Evolutionary conservation across 257 asterid genomes (phyloP).

Genomic region (Solanum infundibuliforme): DNA sequence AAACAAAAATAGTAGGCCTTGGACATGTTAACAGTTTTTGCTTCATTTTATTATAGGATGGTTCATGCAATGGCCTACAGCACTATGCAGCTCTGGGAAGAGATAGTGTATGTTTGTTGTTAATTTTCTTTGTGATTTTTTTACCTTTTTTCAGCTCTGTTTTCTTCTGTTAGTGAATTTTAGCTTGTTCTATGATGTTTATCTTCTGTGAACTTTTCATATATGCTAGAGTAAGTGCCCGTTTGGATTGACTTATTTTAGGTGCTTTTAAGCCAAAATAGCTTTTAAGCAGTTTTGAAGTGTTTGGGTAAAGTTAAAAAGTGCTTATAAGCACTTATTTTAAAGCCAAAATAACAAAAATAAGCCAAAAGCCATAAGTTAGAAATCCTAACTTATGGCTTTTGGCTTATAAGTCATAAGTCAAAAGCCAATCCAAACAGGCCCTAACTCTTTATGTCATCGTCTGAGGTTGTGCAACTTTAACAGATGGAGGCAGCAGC

Average conservation of each 20-base stretch:
- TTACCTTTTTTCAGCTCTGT: background rate
- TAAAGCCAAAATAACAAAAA: too few species aligned
- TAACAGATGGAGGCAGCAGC: conserved; percentile 94
- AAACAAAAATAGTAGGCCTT: background rate
- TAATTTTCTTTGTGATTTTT: background rate
- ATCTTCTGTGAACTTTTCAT: background rate
- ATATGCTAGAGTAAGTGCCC: background rate
- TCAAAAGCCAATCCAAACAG: too few species aligned
- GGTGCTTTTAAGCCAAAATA: too few species aligned
- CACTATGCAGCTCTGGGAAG: conserved; percentile 98
- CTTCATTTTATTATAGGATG: conserved; percentile 51
- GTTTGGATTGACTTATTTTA: too few species aligned
- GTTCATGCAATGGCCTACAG: conserved; percentile 96
- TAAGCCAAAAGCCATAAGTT: too few species aligned
- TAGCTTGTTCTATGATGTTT: background rate
- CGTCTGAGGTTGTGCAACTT: conserved; percentile 9
- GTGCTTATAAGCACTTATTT: too few species aligned
- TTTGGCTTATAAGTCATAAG: too few species aligned
- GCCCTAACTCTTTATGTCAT: background rate
- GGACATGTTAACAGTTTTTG: background rate
- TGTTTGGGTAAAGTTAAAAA: too few species aligned
- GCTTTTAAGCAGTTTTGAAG: too few species aligned
- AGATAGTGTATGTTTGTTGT: conserved; percentile 49
- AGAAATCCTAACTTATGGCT: too few species aligned
- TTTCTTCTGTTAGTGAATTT: background rate